Evolutionary conservation across 2,329 filamentous ascomycete species (phyloP).

Genomic region (Neospermospora avenae): DNA sequence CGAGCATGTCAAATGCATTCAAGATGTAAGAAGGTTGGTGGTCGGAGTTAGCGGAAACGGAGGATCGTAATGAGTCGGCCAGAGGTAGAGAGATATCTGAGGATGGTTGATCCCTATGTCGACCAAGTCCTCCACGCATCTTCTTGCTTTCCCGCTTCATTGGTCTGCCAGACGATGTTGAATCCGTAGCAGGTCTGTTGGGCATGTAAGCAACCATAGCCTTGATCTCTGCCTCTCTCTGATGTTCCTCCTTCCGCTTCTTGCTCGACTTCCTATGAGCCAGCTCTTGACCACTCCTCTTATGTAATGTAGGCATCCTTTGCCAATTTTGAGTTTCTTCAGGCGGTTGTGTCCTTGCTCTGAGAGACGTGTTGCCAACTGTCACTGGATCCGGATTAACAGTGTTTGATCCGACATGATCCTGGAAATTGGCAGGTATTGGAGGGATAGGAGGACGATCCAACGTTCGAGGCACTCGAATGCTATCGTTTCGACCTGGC

Average conservation of each 20-base stretch:
- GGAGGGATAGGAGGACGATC: conserved; percentile 32
- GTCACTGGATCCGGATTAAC: conserved; percentile 11
- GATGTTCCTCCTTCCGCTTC: conserved; percentile 69
- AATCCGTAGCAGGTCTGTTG: conserved; percentile 57
- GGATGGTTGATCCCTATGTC: conserved; percentile 55
- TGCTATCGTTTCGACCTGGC: conserved; percentile 53
- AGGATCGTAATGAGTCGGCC: conserved; percentile 72
- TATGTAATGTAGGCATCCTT: conserved; percentile 55
- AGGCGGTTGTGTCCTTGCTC: conserved; percentile 27
- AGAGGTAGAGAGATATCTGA: conserved; percentile 69
- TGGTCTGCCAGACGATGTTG: conserved; percentile 57
- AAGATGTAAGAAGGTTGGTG: conserved; percentile 71
- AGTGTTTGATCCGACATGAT: conserved; percentile 25
- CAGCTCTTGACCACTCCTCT: conserved; percentile 57
- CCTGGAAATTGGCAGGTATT: conserved; percentile 26
- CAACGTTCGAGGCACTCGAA: conserved; percentile 39
- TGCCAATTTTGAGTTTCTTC: conserved; percentile 37
- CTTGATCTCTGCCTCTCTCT: conserved; percentile 83
- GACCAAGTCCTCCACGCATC: conserved; percentile 52
- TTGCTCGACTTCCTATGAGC: conserved; percentile 72
- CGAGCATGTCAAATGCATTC: conserved; percentile 74
- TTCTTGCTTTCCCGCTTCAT: conserved; percentile 64
- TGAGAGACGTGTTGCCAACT: conserved; percentile 15
- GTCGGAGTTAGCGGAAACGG: conserved; percentile 72
- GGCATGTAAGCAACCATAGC: conserved; percentile 73